Conservation (phyloP, 495 filamentous ascomycete genomes). For the Halenospora varia region DNA sequence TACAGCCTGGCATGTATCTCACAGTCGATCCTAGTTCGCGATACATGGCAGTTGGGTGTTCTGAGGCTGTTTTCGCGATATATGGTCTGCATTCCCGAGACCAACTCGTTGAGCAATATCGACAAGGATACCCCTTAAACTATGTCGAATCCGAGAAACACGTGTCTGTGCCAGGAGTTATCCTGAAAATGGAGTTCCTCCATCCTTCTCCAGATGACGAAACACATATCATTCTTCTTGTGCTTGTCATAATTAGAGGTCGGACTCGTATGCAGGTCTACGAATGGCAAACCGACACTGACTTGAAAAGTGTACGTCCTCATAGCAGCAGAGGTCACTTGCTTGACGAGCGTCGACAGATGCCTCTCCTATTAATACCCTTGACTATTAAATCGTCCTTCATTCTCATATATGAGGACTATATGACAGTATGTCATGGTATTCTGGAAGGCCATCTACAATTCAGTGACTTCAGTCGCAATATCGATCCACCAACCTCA, state of each 20-base stretch:
- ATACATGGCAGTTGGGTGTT: conserved; percentile 42
- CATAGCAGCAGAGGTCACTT: conserved; percentile 42
- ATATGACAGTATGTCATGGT: conserved; percentile 57
- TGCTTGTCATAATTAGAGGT: conserved; percentile 59
- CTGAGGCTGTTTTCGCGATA: conserved; percentile 45
- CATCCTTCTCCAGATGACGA: conserved; percentile 61
- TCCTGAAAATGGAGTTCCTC: conserved; percentile 85
- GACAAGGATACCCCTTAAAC: conserved; percentile 27
- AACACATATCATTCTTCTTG: conserved; percentile 68
- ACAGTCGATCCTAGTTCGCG: conserved; percentile 71
- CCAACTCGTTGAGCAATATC: conserved; percentile 38
- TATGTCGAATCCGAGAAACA: conserved; percentile 48
- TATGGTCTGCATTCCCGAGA: conserved; percentile 55
- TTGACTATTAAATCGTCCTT: conserved; percentile 62
- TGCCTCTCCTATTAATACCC: conserved; percentile 66
- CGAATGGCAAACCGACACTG: conserved; percentile 61
- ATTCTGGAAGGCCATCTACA: conserved; percentile 45
- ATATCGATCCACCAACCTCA: conserved; percentile 27
- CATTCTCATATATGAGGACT: conserved; percentile 53
- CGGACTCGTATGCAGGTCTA: conserved; percentile 64
- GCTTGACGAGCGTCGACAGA: conserved; percentile 54
- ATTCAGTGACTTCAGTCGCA: conserved; percentile 35
- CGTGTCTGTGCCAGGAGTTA: conserved; percentile 62
- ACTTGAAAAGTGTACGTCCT: conserved; percentile 29
- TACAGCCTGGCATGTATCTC: conserved; percentile 69